A percentile compares a stretch with the other conserved stretches of the same genome.
Evolutionary conservation across 169 alveolate species (phyloP).

Genomic region (Plasmodium vivax): DNA sequence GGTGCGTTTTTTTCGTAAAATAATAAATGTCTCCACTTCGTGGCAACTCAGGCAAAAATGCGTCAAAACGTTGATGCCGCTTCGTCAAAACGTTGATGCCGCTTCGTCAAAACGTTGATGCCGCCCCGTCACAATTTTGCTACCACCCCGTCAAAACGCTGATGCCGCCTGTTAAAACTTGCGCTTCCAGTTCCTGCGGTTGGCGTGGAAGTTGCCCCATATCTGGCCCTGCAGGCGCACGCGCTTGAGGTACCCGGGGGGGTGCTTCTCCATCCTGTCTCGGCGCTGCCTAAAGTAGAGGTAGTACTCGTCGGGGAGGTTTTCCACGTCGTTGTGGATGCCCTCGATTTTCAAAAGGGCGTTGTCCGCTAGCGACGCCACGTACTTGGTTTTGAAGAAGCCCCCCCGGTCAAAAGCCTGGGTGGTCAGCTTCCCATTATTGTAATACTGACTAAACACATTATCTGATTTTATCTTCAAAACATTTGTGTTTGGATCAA

Average conservation of each 20-base stretch:
- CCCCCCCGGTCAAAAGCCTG: constrained; percentile 49
- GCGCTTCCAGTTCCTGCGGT: constrained; percentile 65
- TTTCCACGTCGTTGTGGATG: constrained; percentile 21
- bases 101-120: not conserved
- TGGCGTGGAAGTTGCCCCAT: constrained; percentile 75
- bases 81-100: not conserved
- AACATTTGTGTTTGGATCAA: constrained; percentile 33
- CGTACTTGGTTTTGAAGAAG: constrained; percentile 66
- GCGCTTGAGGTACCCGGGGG: constrained; percentile 70
- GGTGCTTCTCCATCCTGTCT: constrained; percentile 70
- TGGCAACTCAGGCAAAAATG: not conserved
- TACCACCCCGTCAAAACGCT: not conserved
- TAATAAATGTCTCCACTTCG: not conserved
- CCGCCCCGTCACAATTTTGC: not conserved
- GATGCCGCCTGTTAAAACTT: constrained; percentile 22
- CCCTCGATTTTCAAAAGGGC: constrained; percentile 52
- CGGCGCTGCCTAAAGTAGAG: constrained; percentile 45
- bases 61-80: not conserved
- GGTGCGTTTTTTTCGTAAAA: not conserved
- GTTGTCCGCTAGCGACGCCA: constrained; percentile 32
- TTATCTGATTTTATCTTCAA: constrained; percentile 55
- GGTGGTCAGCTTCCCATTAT: constrained; percentile 15
- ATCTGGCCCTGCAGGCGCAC: constrained; percentile 63
- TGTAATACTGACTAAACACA: constrained; percentile 64
- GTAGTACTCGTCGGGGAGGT: constrained; percentile 59